These are phyloP conservation scores for Ceratocystiopsis minuta DNA, from an alignment of 2,329 filamentous ascomycete genomes.

Conservation along the genomic window DNA sequence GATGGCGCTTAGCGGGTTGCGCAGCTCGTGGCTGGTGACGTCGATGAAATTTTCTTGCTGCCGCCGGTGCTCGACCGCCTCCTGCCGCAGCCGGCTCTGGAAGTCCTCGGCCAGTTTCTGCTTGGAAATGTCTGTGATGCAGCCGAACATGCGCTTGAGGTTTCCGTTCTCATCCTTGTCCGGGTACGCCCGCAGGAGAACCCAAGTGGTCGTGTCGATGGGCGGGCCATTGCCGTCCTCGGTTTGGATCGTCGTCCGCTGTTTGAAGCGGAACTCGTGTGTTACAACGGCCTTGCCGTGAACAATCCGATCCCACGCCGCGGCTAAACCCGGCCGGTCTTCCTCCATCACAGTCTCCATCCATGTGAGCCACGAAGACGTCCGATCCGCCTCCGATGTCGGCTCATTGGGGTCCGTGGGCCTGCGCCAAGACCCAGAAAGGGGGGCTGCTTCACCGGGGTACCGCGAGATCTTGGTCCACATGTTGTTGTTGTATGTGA, in stretches of 20 bases:
- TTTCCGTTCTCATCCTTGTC: slow-evolving; percentile 46
- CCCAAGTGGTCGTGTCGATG: slow-evolving; percentile 37
- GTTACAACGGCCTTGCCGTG: slow-evolving; percentile 45
- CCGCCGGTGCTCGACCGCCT: slow-evolving; percentile 63
- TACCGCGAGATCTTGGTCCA: slow-evolving; percentile 57
- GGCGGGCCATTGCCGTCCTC: slow-evolving; percentile 27
- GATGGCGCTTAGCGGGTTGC: slow-evolving; percentile 58
- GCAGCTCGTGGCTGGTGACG: slow-evolving; percentile 59
- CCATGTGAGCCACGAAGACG: slow-evolving; percentile 29
- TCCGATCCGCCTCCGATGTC: too few species aligned
- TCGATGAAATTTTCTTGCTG: slow-evolving; percentile 58
- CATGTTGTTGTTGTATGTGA: slow-evolving; percentile 69
- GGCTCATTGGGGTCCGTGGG: too few species aligned
- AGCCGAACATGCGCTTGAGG: slow-evolving; percentile 61
- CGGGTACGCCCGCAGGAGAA: slow-evolving; percentile 57
- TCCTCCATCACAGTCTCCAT: slow-evolving; percentile 54
- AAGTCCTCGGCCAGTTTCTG: slow-evolving; percentile 74
- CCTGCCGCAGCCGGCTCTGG: slow-evolving; percentile 59
- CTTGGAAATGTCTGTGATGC: slow-evolving; percentile 69
- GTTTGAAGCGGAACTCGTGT: slow-evolving; percentile 59
- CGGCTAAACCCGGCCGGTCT: slow-evolving; percentile 39
- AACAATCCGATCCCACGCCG: slow-evolving; percentile 45
- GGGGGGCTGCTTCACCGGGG: slow-evolving; percentile 19
- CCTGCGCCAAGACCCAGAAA: not conserved
- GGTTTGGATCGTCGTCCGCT: slow-evolving; percentile 44